These are phyloP conservation scores for Geotrichum cucujoidarum DNA, from an alignment of 1,139 yeast genomes.

Conservation along the genomic window DNA sequence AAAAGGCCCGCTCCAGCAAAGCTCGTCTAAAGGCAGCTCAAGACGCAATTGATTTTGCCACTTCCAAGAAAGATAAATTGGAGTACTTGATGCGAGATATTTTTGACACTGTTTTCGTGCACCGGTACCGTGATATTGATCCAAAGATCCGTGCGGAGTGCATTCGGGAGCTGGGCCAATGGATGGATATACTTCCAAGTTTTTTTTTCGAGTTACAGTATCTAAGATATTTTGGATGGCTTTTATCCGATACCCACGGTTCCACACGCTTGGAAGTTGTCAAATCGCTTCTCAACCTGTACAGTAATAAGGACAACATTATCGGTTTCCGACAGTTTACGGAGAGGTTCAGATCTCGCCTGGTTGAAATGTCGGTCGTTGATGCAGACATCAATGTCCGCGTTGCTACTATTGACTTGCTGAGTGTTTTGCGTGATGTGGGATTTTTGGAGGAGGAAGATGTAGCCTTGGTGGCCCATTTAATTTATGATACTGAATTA, in stretches of 20 bases:
- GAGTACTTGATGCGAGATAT: slow-evolving; percentile 60
- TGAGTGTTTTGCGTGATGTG: slow-evolving; percentile 51
- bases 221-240: slow-evolving; percentile 78
- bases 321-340: slow-evolving; percentile 62
- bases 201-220: slow-evolving; percentile 63
- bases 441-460: slow-evolving; percentile 62
- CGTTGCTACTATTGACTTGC: slow-evolving; percentile 47
- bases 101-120: slow-evolving; percentile 61
- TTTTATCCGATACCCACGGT: slow-evolving; percentile 63
- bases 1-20: slow-evolving; percentile 34
- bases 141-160: slow-evolving; percentile 67
- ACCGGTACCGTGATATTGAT: slow-evolving; percentile 79
- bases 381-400: slow-evolving; percentile 55
- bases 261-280: slow-evolving; percentile 63
- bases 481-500: slow-evolving; percentile 44
- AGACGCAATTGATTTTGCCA: slow-evolving; percentile 46
- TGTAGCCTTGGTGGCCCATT: slow-evolving; percentile 37
- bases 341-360: slow-evolving; percentile 59
- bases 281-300: slow-evolving; percentile 46
- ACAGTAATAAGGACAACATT: slow-evolving; percentile 42
- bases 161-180: slow-evolving; percentile 52
- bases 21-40: slow-evolving; percentile 45
- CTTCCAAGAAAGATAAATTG: slow-evolving; percentile 49
- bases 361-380: slow-evolving; percentile 55
- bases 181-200: slow-evolving; percentile 71